These are phyloP conservation scores for Diaporthe eres DNA, from an alignment of 2,329 filamentous ascomycete genomes.

Conservation along the genomic window DNA sequence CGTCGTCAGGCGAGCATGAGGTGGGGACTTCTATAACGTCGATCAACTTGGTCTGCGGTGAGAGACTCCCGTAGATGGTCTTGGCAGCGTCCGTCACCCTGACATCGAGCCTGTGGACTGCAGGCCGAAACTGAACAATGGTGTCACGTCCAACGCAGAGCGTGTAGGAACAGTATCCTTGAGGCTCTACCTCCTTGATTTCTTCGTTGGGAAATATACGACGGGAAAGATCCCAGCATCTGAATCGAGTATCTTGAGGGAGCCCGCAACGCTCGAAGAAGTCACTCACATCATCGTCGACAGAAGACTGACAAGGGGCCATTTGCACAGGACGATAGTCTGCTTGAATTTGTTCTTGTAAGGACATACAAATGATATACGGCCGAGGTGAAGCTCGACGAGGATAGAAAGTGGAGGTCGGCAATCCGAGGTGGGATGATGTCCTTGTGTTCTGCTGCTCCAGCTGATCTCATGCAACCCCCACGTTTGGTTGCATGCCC, in stretches of 20 bases:
- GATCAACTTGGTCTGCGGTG: slow-evolving; percentile 57
- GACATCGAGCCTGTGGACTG: slow-evolving; percentile 58
- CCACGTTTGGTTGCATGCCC: slow-evolving; percentile 31
- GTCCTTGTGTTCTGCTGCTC: background rate
- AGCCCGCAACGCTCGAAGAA: slow-evolving; percentile 41
- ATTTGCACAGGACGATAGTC: background rate
- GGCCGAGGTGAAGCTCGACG: background rate
- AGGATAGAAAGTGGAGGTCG: slow-evolving; percentile 19
- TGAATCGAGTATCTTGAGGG: background rate
- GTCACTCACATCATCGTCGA: slow-evolving; percentile 5
- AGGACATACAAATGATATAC: background rate
- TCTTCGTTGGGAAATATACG: slow-evolving; percentile 49
- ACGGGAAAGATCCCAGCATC: slow-evolving; percentile 48
- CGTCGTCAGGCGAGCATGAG: background rate
- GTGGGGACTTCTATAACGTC: slow-evolving; percentile 48
- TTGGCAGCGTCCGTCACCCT: slow-evolving; percentile 54
- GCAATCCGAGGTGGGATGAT: slow-evolving; percentile 1
- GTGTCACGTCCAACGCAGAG: slow-evolving; percentile 55
- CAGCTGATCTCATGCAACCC: slow-evolving; percentile 39
- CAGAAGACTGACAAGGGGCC: background rate
- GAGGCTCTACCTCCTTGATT: slow-evolving; percentile 53
- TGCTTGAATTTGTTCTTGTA: background rate
- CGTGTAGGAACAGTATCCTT: slow-evolving; percentile 69
- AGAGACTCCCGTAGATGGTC: slow-evolving; percentile 56
- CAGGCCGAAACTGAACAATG: slow-evolving; percentile 65